Conservation (phyloP, 2,329 filamentous ascomycete species). For the Tolypocladium sp. region DNA sequence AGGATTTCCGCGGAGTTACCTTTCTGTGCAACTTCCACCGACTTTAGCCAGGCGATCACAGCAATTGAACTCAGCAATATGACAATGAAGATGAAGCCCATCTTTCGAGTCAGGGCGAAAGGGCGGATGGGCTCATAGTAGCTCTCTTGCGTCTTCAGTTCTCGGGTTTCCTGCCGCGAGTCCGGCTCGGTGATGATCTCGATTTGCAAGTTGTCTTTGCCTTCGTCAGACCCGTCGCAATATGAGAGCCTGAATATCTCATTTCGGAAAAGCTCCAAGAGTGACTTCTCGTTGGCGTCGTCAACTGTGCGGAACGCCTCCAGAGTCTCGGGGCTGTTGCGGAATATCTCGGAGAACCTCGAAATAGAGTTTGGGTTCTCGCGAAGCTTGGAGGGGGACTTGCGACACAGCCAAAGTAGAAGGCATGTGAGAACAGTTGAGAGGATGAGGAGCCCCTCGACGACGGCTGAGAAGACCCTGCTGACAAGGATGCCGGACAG, state of each 20-base stretch:
- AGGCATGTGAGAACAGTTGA: too few relatives aligned
- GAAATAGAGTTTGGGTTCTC: slow-evolving; percentile 17
- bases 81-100: slow-evolving; percentile 8
- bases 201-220: too few relatives aligned
- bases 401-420: slow-evolving; percentile 11
- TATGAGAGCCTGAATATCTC: too few relatives aligned
- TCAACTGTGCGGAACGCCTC: slow-evolving; percentile 5
- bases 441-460: too few relatives aligned
- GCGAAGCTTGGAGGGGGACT: too few relatives aligned
- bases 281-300: slow-evolving; percentile 3
- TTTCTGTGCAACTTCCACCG: slow-evolving; percentile 6
- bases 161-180: too few relatives aligned
- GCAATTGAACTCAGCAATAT: slow-evolving; percentile 7
- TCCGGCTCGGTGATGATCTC: too few relatives aligned
- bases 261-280: slow-evolving; percentile 4
- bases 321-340: slow-evolving; percentile 5
- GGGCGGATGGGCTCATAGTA: slow-evolving; percentile 16
- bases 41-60: slow-evolving; percentile 13
- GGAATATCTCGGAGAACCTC: slow-evolving; percentile 10
- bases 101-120: slow-evolving; percentile 6
- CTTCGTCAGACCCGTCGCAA: too few relatives aligned
- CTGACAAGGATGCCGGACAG: slow-evolving; percentile 22
- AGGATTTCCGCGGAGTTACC: too few relatives aligned
- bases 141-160: too few relatives aligned
- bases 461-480: slow-evolving; percentile 15